Conservation (phyloP, 345 rosid species). For the Eucalyptus brandiana region DNA sequence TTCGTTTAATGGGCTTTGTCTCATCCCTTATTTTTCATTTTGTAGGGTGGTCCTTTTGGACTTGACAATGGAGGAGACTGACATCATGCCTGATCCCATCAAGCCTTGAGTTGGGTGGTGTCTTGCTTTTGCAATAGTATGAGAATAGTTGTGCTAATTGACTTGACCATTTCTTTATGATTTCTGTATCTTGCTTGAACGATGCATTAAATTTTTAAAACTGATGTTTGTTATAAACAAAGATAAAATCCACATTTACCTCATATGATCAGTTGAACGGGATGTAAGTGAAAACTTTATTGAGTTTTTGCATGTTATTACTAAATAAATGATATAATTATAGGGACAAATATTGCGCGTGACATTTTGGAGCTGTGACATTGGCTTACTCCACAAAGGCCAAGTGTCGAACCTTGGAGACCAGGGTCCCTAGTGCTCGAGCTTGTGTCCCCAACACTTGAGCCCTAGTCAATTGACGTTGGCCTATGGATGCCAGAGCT, state of each 20-base stretch:
- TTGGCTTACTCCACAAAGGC: background rate
- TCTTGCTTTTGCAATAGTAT: background rate
- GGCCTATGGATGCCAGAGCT: fast-evolving
- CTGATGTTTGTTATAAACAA: background rate
- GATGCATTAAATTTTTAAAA: background rate
- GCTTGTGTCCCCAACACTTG: background rate
- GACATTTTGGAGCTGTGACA: background rate
- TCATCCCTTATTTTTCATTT: background rate
- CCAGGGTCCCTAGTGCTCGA: fast-evolving
- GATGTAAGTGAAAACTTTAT: background rate
- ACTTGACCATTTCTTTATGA: background rate
- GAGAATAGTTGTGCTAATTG: background rate
- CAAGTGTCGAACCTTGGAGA: background rate
- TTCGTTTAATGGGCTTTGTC: background rate
- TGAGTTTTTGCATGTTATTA: background rate
- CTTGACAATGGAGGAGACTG: background rate
- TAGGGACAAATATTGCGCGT: fast-evolving
- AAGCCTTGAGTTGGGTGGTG: background rate
- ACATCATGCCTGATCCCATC: background rate
- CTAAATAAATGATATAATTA: too few relatives aligned
- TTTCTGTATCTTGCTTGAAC: background rate
- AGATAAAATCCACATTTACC: too few relatives aligned
- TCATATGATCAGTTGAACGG: too few relatives aligned
- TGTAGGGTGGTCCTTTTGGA: background rate
- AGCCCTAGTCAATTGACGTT: background rate